Conservation (phyloP, 1,284 basidiomycete species). For the Agaricales sp. region DNA sequence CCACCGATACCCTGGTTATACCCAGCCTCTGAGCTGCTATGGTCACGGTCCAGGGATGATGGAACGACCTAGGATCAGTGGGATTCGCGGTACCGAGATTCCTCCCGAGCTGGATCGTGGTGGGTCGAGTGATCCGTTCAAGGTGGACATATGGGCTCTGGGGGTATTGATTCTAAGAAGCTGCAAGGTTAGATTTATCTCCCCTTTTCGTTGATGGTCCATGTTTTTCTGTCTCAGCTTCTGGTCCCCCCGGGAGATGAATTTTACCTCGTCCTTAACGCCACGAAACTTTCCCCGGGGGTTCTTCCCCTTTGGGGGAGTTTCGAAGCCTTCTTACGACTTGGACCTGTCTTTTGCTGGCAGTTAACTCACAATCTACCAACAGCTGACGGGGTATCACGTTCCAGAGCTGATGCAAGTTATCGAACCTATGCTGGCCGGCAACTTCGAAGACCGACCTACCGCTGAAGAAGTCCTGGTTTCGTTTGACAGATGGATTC, state of each 20-base stretch:
- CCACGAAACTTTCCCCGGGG: too few species aligned
- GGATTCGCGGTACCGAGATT: conserved; percentile 46
- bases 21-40: not conserved
- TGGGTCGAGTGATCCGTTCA: conserved; percentile 46
- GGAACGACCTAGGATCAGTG: conserved; percentile 25
- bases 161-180: conserved; percentile 51
- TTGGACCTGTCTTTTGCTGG: conserved; percentile 8
- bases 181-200: conserved; percentile 35
- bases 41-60: not conserved
- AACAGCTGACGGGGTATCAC: conserved; percentile 42
- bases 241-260: not conserved
- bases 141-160: conserved; percentile 62
- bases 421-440: conserved; percentile 44
- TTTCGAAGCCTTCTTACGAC: too few species aligned
- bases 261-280: not conserved
- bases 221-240: not conserved
- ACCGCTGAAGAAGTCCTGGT: conserved; percentile 33
- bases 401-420: conserved; percentile 46
- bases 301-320: too few species aligned
- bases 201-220: not conserved
- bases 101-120: conserved; percentile 58
- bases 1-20: conserved; percentile 28
- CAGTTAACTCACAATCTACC: too few species aligned
- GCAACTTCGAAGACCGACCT: conserved; percentile 40
- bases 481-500: conserved; percentile 36